These are phyloP conservation scores for Aspergillus ustus DNA, from an alignment of 2,329 filamentous ascomycete genomes.

Conservation along the genomic window DNA sequence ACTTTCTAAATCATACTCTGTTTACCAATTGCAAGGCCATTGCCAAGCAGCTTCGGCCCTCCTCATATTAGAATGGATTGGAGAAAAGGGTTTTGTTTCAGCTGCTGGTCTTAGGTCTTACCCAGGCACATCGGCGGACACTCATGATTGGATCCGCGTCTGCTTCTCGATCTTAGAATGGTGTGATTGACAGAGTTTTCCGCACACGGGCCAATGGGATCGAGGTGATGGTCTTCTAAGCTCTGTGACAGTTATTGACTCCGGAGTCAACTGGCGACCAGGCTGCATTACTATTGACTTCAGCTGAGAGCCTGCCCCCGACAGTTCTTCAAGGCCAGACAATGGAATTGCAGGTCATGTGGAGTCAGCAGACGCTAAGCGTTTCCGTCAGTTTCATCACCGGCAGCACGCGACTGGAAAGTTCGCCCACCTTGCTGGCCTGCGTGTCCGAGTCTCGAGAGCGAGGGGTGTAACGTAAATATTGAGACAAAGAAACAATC, in stretches of 20 bases:
- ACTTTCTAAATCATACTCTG: background rate
- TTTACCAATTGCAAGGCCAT: too few species aligned
- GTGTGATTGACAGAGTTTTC: conserved; percentile 12
- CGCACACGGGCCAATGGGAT: background rate
- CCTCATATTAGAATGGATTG: background rate
- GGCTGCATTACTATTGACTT: background rate
- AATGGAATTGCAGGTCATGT: conserved; percentile 8
- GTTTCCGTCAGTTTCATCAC: conserved; percentile 8
- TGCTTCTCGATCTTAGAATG: background rate
- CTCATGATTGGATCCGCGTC: background rate
- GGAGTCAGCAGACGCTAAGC: conserved; percentile 13
- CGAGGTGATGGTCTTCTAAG: background rate
- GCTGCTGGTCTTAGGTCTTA: background rate
- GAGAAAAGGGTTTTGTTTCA: conserved; percentile 1
- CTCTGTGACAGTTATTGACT: background rate
- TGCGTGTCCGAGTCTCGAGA: background rate
- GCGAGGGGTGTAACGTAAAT: background rate
- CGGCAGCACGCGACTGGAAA: conserved; percentile 19
- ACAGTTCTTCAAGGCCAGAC: background rate
- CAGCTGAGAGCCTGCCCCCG: background rate
- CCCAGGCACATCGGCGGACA: background rate
- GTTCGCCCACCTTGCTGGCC: conserved; percentile 7
- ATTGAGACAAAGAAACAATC: background rate
- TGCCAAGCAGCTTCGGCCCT: background rate
- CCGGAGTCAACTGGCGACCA: background rate